Evolutionary conservation across 352 stramenopile species (phyloP), one percentile per base, ranked within the genome.

Genomic region (Phytophthora fragariaefolia): DNA sequence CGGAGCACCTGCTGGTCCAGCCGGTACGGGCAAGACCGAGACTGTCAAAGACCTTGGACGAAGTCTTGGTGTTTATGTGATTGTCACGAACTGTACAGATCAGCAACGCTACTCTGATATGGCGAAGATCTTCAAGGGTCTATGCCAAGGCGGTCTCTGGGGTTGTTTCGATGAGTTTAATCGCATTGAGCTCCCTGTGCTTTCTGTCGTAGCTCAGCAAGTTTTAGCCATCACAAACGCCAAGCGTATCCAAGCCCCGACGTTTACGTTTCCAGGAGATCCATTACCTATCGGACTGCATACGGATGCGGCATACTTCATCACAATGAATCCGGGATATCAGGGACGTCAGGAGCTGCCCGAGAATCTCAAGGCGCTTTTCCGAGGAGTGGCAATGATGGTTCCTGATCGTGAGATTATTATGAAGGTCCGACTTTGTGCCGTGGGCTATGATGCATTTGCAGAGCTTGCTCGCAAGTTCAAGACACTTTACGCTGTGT

Each of bases 381-480:
- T 98, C 74, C 84, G 95, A 32, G 92, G 93, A 10, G 95, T 98
- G 55, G 93, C 95, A 12, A 99, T 99, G 96, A 99, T 99, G 96
- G 91, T 97, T 12, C 95, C 96, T 4, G 95, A 98, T 73, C 96
- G 97, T 60, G 94, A 98, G 68, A 98, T 98, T 59, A 99, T 98
- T 63, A 98, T 92, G 67, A 90, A 91, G 58, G 83, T 92, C 13
- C 97, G 98, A 69, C 88, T 99, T 32, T 99, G 94, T 80, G 95
- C 93, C 5, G 95, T 98, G 3, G 96, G 96, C 48, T 93, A 91
- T 58, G 82, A 91, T 55, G 58, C 74, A 4, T 98, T 98, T 76
- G 93, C 97, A 30, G 90, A 98, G 36, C 83, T 99, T 2, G 92
- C 93, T 10, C 87, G 93, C 42, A 99, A 99, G 69, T 98, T 99